Evolutionary conservation across 768 basidiomycete species (phyloP), one percentile per base, ranked within the genome.

Genomic region (Mycena alexandri): DNA sequence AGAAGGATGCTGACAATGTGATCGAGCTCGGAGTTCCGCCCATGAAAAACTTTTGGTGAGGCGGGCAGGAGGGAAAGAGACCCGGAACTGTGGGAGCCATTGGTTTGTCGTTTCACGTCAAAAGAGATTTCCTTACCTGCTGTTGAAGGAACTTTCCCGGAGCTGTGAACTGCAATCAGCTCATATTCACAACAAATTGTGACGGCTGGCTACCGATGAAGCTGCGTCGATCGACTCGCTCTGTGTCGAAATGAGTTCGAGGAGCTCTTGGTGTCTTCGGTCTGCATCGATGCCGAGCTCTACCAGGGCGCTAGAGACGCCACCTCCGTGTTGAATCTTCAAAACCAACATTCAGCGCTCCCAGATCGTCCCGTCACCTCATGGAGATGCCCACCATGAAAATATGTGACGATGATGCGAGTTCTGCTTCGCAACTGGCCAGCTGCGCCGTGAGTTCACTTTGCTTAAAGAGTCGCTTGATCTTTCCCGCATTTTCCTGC

Each of bases 241-340:
- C 33, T 36, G 52, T 36, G 52, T 36, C 2, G 52, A 53, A 38
- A 53, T 34, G 33, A 53, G 33, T 53, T 53, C 52, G 52, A 53
- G 52, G 33, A 53, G 33, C 52, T 53, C 52, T 34, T 53, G 33
- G 33, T 53, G 52, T 53, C 52, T 53, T 36, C 52, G 14, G 33
- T 53, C 52, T 36, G 52, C 36, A 53, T 53, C 52, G 33, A 53
- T 53, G 33, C 21, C 52, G 33, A 53, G 52, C 52, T 53, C 34
- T 36, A 36, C 33, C 33, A 53, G 52, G 33, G 33, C 52, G 33
- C 52, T 53, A 21, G 52, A 34, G 33, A 53, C 17, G 17, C 52
- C 33, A 36, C 34, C 33, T n/a, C 52, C 52, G 52, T 36, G 33
- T 53, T 53, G 33, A 29, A 53, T 34, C 52, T 53, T 53, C 33